Base-by-base conservation (phyloP, 1,139 yeast species). In the Suhomyces bolitotheri region DNA sequence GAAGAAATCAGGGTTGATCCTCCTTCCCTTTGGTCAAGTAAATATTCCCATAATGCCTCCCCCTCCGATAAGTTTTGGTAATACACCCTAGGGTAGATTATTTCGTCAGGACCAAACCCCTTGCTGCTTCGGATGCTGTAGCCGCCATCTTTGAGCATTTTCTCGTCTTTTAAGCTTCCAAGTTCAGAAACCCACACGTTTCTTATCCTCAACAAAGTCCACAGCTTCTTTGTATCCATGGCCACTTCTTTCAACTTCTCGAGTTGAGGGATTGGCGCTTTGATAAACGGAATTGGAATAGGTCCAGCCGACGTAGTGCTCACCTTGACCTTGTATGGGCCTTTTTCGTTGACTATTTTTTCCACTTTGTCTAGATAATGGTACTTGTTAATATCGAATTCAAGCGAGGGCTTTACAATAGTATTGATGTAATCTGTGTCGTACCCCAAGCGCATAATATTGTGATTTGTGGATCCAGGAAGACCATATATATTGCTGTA, bases 11-110 rank as follows among this genome's bases (percentile, higher is more conserved):
- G 21, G 5, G 8, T 29, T 19, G 9, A 3, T 4, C 7, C 11
- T 12, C 24, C 22, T 5, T 8, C 11, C 25, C 31, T 31, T 13
- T 26, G 17, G 6, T 36, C 35, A 14, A 59, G 23, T 29, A 61
- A 31, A 27, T 43, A 47, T 39, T 72, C 78, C 73, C 72, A 70
- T 3, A 48, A 29, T 1, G 61, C 66, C 38, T 69, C 73, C 22
- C 50, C 49, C n/a, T 43, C 43, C 4, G 56, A 62, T 33, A 58
- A 47, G n/a, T 49, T 32, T 29, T 58, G 54, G 43, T 69, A 58
- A 39, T 64, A 48, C 6, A 24, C n/a, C 16, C 53, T 41, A 0
- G 74, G 64, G 32, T 45, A 58, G 42, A 69, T 54, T 12, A 49
- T 46, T 35, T 56, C 66, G 7, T 51, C 53, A 1, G 38, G 39